Evolutionary conservation across 495 filamentous ascomycete species (phyloP), one percentile per base, ranked within the genome.

Genomic region (Elasticomyces elasticus): DNA sequence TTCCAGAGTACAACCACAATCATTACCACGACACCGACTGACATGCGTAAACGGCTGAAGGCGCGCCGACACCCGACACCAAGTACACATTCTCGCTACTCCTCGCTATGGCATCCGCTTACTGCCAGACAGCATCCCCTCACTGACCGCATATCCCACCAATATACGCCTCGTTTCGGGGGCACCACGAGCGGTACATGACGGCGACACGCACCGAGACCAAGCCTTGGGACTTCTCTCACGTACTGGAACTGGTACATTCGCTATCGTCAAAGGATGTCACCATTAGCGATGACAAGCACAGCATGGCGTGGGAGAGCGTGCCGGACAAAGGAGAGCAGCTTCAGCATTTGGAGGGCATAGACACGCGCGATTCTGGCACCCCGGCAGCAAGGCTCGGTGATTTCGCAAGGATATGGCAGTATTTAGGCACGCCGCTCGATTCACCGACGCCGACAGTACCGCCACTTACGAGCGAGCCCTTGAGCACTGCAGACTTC

Each of bases 401-500:
- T 17, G 67, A 74, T 48, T 76, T 76, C 49, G 59, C 61, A 38
- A 70, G 62, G 37, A 40, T 76, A 19, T 76, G 67, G 63, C 55
- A 67, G 49, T 69, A 62, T 52, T 60, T 76, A 23, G 69, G 64
- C 35, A 55, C 65, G 22, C 60, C 68, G n/a, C 23, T 49, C 10
- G 51, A 61, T 26, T 42, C 51, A 11, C 60, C 62, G 20, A 52
- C 60, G 24, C 64, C 66, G 9, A 24, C 38, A 24, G 46, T 63
- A 5, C 42, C 59, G 17, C 40, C 26, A 7, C 42, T 47, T n/a
- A 47, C 53, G 40, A 33, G 13, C 26, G 30, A 51, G 51, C 31
- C 30, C 47, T 1, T 30, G 35, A 35, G 27, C 24, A 20, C 46
- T 33, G 26, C 13, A 22, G 13, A 54, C 26, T 31, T 53, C 22